phyloP scores from a whole-genome alignment of 2,329 filamentous ascomycete genomes.

The Claviceps sp. region DNA sequence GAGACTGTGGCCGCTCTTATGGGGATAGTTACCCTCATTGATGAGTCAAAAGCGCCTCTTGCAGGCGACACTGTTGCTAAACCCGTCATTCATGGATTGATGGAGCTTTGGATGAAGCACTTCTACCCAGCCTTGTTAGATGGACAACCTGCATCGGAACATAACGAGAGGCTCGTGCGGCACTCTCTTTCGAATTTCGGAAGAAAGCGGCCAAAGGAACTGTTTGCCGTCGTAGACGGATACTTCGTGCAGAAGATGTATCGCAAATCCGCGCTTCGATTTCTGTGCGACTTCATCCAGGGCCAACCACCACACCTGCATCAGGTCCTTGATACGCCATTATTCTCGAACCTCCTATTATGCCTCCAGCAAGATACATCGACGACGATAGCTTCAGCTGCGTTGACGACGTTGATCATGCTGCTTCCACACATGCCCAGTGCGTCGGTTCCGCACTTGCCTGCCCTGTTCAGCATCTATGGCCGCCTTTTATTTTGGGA shows the following conservation, averaged over 20 bases:
- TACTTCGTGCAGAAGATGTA: constrained; percentile 52
- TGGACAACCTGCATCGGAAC: constrained; percentile 23
- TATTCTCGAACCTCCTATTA: constrained; percentile 58
- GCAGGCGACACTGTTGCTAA: constrained; percentile 29
- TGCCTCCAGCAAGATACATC: constrained; percentile 69
- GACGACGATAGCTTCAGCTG: constrained; percentile 61
- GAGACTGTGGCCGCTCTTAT: constrained; percentile 54
- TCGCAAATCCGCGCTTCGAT: constrained; percentile 49
- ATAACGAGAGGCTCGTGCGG: constrained; percentile 36
- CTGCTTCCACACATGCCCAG: constrained; percentile 69
- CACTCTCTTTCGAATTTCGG: constrained; percentile 47
- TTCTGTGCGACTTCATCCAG: constrained; percentile 61
- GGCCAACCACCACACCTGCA: constrained; percentile 70
- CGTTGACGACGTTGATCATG: constrained; percentile 66
- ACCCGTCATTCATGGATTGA: constrained; percentile 42
- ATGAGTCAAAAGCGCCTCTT: constrained; percentile 35
- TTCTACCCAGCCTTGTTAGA: constrained; percentile 23
- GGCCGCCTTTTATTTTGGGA: constrained; percentile 72
- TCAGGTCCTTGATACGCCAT: constrained; percentile 54
- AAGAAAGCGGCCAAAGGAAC: constrained; percentile 55
- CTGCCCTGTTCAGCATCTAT: constrained; percentile 70
- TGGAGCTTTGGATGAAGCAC: constrained; percentile 44
- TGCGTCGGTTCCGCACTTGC: constrained; percentile 53
- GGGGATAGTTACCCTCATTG: constrained; percentile 49
- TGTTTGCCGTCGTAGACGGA: constrained; percentile 51